These are phyloP conservation scores for Fusarium sp. DNA, from an alignment of 2,329 filamentous ascomycete species.

Conservation along the genomic window DNA sequence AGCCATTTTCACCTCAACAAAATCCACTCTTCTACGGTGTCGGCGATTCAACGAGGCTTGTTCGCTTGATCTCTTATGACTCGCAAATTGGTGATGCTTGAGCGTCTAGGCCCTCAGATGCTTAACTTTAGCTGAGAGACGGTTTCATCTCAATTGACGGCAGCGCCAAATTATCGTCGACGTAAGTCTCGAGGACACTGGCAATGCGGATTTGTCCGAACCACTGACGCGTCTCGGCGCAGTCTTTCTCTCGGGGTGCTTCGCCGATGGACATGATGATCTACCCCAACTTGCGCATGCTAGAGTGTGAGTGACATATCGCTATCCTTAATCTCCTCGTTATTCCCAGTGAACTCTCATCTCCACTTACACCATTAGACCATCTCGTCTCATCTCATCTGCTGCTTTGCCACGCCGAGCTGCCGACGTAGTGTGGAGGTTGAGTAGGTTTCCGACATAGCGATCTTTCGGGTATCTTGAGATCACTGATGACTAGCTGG, in stretches of 20 bases:
- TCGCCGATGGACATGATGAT: constrained; percentile 5
- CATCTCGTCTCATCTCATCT: neutral
- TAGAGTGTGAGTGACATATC: constrained; percentile 10
- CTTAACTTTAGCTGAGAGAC: neutral
- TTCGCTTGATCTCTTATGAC: constrained; percentile 9
- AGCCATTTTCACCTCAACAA: neutral
- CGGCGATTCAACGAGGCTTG: constrained; percentile 4
- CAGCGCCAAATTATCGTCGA: neutral
- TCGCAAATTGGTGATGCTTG: neutral
- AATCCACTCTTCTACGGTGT: neutral
- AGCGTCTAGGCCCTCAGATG: neutral
- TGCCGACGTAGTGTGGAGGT: constrained; percentile 17
- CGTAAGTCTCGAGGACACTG: neutral
- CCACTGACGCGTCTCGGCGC: constrained; percentile 2
- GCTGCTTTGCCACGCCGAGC: constrained; percentile 10
- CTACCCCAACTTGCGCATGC: neutral
- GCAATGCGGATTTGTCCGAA: neutral
- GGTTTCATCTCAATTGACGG: neutral
- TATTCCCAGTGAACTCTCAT: constrained; percentile 24
- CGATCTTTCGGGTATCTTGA: constrained; percentile 17
- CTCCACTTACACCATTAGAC: neutral
- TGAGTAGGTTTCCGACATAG: constrained; percentile 19
- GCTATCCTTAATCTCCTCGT: constrained; percentile 15
- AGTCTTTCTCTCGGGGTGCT: neutral
- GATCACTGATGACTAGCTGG: constrained; percentile 1